Percentiles rank a stretch among this genome's conserved stretches.
Conservation (phyloP, 2,329 filamentous ascomycete genomes). For the Trichophyton equinum region DNA sequence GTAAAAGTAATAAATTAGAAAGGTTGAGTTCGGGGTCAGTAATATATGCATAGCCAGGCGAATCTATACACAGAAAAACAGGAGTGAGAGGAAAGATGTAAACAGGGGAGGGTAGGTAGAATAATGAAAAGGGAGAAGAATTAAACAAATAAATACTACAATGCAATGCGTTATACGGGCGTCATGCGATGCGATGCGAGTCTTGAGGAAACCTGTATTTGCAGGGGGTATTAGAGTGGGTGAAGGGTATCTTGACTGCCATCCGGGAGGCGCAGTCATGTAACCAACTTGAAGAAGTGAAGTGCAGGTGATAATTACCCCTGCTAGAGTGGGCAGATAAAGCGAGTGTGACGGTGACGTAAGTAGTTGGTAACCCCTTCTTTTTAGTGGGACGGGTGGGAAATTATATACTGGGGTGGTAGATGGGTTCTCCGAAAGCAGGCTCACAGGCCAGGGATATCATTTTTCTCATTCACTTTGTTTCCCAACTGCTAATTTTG, state of each 20-base stretch:
- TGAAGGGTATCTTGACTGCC: background rate
- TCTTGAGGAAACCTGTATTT: background rate
- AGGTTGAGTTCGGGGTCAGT: background rate
- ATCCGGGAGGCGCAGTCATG: background rate
- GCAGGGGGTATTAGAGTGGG: background rate
- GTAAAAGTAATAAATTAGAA: background rate
- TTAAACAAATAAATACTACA: background rate
- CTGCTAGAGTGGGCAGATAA: background rate
- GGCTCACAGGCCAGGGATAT: background rate
- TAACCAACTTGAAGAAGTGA: background rate
- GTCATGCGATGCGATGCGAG: background rate
- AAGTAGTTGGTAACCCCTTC: too few relatives aligned
- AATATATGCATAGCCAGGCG: background rate
- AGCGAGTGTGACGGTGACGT: background rate
- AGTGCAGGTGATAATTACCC: background rate
- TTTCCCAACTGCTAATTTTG: background rate
- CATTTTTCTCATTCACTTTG: background rate
- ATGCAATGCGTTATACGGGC: slow-evolving; percentile 1
- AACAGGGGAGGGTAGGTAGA: too few relatives aligned
- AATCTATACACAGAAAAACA: background rate
- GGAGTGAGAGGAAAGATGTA: background rate
- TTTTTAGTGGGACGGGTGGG: background rate
- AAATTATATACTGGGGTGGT: background rate
- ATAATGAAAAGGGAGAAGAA: too few relatives aligned
- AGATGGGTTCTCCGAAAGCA: background rate